Base-by-base conservation (phyloP, 306 rosid genomes). In the Castanea sativa region DNA sequence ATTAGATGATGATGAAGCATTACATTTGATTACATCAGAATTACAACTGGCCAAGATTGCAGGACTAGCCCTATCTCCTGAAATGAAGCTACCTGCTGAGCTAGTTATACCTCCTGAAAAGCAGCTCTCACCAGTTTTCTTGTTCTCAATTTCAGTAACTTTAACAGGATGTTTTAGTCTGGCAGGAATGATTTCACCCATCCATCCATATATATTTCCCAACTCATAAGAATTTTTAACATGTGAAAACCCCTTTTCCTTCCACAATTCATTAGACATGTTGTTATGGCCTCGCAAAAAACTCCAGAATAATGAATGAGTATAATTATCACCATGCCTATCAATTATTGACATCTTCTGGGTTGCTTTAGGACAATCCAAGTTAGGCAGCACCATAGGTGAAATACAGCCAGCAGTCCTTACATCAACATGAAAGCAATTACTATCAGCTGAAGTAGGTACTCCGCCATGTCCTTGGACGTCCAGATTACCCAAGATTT, bases 161-260 rank as follows among this genome's bases (percentile, higher is more conserved):
- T 85, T 85, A 38, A 61, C 57, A 5, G 76, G 76, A 71, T 58
- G 43, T 27, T 74, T 83, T 68, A 73, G 63, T 56, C 76, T 79
- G 60, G 68, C 65, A 77, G 84, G 77, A 82, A 64, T 76, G 68
- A 61, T 65, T 61, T 71, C 77, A 78, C 76, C 71, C 87, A 84
- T 81, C 92, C 90, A 86, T 81, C 86, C 83, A 84, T 82, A 82
- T 43, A 63, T 53, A 83, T 82, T 82, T 71, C 87, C 85, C 69
- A 81, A 69, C 74, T 79, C 85, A 81, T 58, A 75, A 8, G 89
- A 76, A 71, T 87, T 83, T 79, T 85, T 83, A 55, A 82, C 76
- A 69, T 75, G 84, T 69, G 84, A 80, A 74, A 83, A 59, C 55
- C 88, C 86, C 38, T 76, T 77, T 77, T 78, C 86, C 68, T 80